Percentiles rank a stretch among this genome's conserved stretches.
Evolutionary conservation across 306 rosid species (phyloP).

Genomic region (Betula pendula): DNA sequence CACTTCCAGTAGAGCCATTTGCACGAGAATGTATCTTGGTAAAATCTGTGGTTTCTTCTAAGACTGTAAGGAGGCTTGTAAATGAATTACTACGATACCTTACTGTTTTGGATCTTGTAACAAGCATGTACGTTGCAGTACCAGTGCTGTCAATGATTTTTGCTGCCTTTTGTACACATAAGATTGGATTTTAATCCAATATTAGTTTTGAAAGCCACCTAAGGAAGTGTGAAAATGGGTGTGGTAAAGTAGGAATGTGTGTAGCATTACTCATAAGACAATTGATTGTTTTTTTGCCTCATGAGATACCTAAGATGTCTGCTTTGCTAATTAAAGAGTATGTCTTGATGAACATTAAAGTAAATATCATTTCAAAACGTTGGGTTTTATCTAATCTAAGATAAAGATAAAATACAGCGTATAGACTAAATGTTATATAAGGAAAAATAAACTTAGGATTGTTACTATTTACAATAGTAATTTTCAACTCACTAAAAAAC

Average conservation of each 20-base stretch:
- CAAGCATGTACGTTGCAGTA: neutral
- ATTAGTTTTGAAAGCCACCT: too few relatives aligned
- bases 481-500: neutral
- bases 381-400: too few relatives aligned
- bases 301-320: neutral
- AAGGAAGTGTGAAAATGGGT: too few relatives aligned
- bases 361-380: neutral
- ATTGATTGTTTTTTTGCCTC: neutral
- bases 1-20: neutral
- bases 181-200: too few relatives aligned
- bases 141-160: neutral
- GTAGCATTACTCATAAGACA: too few relatives aligned
- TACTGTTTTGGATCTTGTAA: neutral
- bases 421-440: neutral
- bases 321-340: neutral
- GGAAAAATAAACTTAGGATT: neutral
- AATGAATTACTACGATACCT: neutral
- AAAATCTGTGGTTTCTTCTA: neutral
- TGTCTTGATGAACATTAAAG: conserved; percentile 2
- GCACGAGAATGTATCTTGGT: neutral
- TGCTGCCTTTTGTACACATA: neutral
- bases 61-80: neutral
- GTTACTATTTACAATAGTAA: neutral
- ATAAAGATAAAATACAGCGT: neutral
- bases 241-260: too few relatives aligned